Conservation (phyloP, 2,329 filamentous ascomycete genomes). For the Westerdykella ornata region DNA sequence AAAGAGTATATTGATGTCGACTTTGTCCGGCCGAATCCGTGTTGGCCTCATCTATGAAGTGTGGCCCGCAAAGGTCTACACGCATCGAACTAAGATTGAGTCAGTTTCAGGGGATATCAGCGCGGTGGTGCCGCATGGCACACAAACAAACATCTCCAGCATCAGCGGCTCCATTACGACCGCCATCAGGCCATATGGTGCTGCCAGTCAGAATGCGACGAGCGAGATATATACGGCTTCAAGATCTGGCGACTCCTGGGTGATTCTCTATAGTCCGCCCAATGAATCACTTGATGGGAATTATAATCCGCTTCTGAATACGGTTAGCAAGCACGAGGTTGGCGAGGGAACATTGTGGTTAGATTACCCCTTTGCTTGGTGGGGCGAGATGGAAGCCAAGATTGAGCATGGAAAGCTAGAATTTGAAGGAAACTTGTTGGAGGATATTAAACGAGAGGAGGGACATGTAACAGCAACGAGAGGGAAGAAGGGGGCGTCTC, state of each 20-base stretch:
- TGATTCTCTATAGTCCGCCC: constrained; percentile 2
- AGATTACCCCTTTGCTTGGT: constrained; percentile 10
- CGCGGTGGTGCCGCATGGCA: constrained; percentile 7
- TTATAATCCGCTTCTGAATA: constrained; percentile 10
- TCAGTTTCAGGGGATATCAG: constrained; percentile 6
- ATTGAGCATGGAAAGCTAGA: constrained; percentile 7
- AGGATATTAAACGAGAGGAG: constrained; percentile 7
- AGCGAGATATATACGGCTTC: constrained; percentile 9
- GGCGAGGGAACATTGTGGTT: constrained; percentile 6
- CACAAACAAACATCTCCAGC: constrained; percentile 10
- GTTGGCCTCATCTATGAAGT: background rate
- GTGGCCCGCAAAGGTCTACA: constrained; percentile 6
- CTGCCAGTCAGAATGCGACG: constrained; percentile 2
- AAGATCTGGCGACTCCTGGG: constrained; percentile 1
- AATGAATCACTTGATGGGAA: constrained; percentile 3
- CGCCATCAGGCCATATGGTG: constrained; percentile 6
- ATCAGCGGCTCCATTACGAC: constrained; percentile 3
- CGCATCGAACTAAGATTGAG: constrained; percentile 8
- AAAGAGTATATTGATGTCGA: constrained; percentile 9
- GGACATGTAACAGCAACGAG: constrained; percentile 10
- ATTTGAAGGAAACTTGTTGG: constrained; percentile 8
- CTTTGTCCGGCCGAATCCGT: constrained; percentile 6
- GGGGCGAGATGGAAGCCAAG: constrained; percentile 9
- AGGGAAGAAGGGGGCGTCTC: constrained; percentile 8
- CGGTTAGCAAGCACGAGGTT: constrained; percentile 8